Conservation (phyloP, 345 rosid species). For the Moricandia moricandioides region DNA sequence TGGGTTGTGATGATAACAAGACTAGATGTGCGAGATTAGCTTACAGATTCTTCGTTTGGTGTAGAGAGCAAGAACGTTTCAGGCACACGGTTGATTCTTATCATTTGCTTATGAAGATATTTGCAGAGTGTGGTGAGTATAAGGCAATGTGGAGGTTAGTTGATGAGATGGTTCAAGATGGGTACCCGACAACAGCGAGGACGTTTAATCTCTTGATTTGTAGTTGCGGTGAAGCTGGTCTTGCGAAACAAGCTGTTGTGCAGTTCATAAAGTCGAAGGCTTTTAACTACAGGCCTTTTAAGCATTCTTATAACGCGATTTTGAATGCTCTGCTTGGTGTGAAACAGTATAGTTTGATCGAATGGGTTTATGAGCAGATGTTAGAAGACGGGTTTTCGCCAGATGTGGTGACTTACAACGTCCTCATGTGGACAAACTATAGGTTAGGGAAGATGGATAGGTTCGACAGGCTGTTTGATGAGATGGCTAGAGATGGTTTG, state of each 20-base stretch:
- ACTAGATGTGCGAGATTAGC: constrained; percentile 63
- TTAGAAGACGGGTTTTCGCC: constrained; percentile 56
- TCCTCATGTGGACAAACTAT: constrained; percentile 67
- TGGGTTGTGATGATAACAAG: constrained; percentile 43
- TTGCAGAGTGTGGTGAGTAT: constrained; percentile 71
- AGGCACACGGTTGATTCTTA: constrained; percentile 63
- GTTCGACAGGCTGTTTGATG: constrained; percentile 69
- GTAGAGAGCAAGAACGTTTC: constrained; percentile 53
- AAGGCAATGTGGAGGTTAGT: constrained; percentile 91
- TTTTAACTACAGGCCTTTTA: constrained; percentile 73
- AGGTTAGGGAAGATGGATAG: constrained; percentile 69
- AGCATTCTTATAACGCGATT: constrained; percentile 76
- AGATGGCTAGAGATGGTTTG: constrained; percentile 60
- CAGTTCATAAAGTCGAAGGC: constrained; percentile 74
- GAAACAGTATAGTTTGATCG: constrained; percentile 70
- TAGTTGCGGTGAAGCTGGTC: constrained; percentile 71
- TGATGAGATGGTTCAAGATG: constrained; percentile 80
- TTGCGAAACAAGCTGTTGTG: constrained; percentile 67
- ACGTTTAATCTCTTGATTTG: constrained; percentile 85
- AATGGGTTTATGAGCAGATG: constrained; percentile 87
- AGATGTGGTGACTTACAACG: constrained; percentile 66
- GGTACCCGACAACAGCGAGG: constrained; percentile 68
- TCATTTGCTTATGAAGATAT: constrained; percentile 78
- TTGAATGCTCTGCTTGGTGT: constrained; percentile 53
- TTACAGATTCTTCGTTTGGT: constrained; percentile 75